Conservation (phyloP, 768 basidiomycete species). For the Naematelia aurantialba region DNA sequence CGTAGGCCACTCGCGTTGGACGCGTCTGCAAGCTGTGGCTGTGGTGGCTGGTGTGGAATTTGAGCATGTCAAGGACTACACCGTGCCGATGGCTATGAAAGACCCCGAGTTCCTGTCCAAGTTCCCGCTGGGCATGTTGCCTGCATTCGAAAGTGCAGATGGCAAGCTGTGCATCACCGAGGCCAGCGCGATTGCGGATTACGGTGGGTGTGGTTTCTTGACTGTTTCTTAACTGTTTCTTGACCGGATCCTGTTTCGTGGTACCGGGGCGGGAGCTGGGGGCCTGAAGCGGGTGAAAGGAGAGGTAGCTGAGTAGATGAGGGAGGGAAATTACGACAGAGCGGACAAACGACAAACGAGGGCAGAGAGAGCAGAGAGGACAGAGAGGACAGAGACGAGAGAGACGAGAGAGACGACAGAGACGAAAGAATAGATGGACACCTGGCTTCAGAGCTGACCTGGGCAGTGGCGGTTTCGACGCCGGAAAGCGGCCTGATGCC, state of each 20-base stretch:
- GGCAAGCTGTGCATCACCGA: background rate
- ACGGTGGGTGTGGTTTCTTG: background rate
- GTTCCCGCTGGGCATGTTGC: background rate
- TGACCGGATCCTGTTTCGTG: no score
- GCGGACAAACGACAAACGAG: no score
- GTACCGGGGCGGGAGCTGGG: no score
- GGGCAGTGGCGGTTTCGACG: background rate
- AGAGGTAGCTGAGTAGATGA: no score
- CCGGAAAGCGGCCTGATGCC: slow-evolving; percentile 1
- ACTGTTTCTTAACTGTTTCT: no score
- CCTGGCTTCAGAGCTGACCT: no score
- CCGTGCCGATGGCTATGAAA: background rate
- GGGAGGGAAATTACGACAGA: no score
- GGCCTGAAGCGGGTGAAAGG: no score
- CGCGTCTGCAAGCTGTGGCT: background rate
- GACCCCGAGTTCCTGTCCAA: background rate
- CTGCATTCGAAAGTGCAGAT: background rate
- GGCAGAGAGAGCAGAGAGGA: no score
- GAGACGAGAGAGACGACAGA: no score
- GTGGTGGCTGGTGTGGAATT: background rate
- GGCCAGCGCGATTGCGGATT: background rate
- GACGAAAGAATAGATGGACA: no score
- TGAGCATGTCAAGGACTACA: background rate
- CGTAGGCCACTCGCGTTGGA: background rate
- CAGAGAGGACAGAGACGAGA: no score